phyloP scores from a whole-genome alignment of 352 stramenopile species.

The Globisporangium okanoganense region DNA sequence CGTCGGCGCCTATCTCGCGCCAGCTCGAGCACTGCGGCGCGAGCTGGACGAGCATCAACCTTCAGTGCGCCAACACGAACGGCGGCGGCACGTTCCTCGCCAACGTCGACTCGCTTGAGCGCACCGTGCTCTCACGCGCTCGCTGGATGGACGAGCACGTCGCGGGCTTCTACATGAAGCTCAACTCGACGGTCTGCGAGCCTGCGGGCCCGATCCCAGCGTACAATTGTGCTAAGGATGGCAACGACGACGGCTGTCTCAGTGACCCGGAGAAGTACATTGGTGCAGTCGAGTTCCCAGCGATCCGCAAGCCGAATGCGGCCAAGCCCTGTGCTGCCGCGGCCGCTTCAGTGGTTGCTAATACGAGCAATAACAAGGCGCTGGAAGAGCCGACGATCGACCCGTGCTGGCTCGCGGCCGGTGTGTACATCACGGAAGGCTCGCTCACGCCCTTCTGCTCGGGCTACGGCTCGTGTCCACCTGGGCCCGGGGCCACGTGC shows the following conservation, averaged over 20 bases:
- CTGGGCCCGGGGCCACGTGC: constrained; percentile 62
- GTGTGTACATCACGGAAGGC: constrained; percentile 41
- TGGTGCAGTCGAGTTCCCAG: constrained; percentile 14
- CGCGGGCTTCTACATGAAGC: constrained; percentile 15
- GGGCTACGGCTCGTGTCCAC: constrained; percentile 58
- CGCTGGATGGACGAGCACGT: constrained; percentile 44
- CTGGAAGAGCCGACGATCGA: constrained; percentile 55
- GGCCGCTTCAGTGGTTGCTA: background rate
- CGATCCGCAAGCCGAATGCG: constrained; percentile 2
- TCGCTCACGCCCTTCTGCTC: constrained; percentile 71
- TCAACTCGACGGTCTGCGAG: constrained; percentile 11
- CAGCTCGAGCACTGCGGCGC: constrained; percentile 37
- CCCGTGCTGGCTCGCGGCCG: constrained; percentile 72
- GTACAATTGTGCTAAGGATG: constrained; percentile 24
- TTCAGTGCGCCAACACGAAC: constrained; percentile 56
- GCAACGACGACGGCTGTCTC: constrained; percentile 19
- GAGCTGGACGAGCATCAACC: constrained; percentile 40
- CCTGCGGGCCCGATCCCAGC: constrained; percentile 14
- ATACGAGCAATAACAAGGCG: background rate
- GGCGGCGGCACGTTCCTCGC: constrained; percentile 32
- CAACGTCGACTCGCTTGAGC: constrained; percentile 30
- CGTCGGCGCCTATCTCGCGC: constrained; percentile 34
- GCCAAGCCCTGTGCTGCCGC: background rate
- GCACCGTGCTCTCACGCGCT: constrained; percentile 30
- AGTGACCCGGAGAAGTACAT: constrained; percentile 23